Conservation (phyloP, 306 rosid genomes). For the Vigna reflexopilosa region DNA sequence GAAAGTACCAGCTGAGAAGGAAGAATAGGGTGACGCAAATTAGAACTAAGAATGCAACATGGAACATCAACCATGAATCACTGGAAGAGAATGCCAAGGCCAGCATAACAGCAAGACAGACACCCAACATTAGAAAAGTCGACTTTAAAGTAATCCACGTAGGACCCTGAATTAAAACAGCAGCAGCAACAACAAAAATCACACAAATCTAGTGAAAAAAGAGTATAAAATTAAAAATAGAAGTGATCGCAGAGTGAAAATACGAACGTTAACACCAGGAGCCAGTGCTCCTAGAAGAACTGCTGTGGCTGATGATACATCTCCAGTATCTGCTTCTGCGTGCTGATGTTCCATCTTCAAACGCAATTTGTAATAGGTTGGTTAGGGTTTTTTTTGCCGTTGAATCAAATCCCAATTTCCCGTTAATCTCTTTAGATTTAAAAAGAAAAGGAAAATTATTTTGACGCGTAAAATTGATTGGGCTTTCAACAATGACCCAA, state of each 20-base stretch:
- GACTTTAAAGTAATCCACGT: slow-evolving; percentile 83
- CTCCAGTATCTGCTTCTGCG: slow-evolving; percentile 48
- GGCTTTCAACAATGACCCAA: slow-evolving; percentile 2
- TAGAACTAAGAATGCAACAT: slow-evolving; percentile 76
- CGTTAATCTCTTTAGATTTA: not conserved
- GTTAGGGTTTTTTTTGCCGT: slow-evolving; percentile 27
- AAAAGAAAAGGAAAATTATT: not conserved
- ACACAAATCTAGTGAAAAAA: not conserved
- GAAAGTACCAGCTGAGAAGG: slow-evolving; percentile 84
- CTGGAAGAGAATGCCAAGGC: slow-evolving; percentile 86
- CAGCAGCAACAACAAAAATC: not conserved
- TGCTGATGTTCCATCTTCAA: slow-evolving; percentile 50
- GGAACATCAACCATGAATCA: slow-evolving; percentile 80
- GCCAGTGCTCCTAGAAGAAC: slow-evolving; percentile 91
- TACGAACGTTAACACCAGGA: slow-evolving; percentile 84
- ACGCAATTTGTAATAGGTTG: not conserved
- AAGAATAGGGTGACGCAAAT: slow-evolving; percentile 74
- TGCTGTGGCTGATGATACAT: slow-evolving; percentile 76
- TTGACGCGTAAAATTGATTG: not conserved
- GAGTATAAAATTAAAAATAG: not conserved
- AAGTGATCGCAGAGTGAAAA: not conserved
- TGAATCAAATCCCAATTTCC: not conserved
- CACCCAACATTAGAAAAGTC: slow-evolving; percentile 74
- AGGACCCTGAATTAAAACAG: slow-evolving; percentile 61
- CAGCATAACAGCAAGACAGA: slow-evolving; percentile 78